Percentiles rank a stretch among this genome's conserved stretches.
phyloP scores from a whole-genome alignment of 768 basidiomycete genomes.

The Mycena filopes region DNA sequence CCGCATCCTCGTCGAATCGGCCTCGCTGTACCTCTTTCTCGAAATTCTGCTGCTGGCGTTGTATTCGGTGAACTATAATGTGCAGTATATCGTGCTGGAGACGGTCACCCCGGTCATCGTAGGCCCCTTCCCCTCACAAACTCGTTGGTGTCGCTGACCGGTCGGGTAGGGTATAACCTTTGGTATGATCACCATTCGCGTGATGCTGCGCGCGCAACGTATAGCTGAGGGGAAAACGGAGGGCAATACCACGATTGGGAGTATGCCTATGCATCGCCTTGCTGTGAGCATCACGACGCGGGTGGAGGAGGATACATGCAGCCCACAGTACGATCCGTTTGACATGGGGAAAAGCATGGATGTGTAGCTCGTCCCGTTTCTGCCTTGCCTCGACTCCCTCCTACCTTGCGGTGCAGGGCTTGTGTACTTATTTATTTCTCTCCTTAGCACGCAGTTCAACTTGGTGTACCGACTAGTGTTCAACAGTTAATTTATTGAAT shows the following conservation, averaged over 20 bases:
- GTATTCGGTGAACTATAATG: constrained; percentile 31
- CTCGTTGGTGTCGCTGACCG: background rate
- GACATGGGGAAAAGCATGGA: no score
- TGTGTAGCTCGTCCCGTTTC: no score
- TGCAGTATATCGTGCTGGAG: constrained; percentile 35
- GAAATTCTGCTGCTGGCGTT: constrained; percentile 34
- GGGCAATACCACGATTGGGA: background rate
- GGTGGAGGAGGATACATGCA: no score
- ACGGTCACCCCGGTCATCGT: constrained; percentile 31
- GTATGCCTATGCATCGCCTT: background rate
- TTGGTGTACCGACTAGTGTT: no score
- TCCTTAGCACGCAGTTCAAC: no score
- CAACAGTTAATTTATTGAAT: no score
- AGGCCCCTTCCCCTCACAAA: background rate
- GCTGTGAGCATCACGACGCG: background rate
- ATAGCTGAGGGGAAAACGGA: background rate
- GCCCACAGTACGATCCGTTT: no score
- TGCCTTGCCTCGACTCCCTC: no score
- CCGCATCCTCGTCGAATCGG: constrained; percentile 34
- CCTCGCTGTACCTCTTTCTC: constrained; percentile 33
- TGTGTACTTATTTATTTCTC: no score
- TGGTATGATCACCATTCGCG: background rate
- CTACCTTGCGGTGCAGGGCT: no score
- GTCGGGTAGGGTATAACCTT: background rate
- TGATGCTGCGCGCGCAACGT: background rate